These are phyloP conservation scores for Fusarium anguioides DNA, from an alignment of 2,329 filamentous ascomycete genomes.

Conservation along the genomic window DNA sequence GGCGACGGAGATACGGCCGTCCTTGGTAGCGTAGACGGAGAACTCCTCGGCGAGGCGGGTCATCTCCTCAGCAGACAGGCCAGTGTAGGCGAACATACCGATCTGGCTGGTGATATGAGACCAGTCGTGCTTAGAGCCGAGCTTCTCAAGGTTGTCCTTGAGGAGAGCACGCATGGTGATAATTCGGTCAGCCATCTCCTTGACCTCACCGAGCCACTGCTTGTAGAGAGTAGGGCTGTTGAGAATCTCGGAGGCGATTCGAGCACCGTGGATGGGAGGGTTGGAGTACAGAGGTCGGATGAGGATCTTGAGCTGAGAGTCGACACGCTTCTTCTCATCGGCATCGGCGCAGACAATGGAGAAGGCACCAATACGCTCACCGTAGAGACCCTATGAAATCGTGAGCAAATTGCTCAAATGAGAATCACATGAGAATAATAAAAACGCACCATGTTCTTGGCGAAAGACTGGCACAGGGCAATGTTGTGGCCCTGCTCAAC, in stretches of 20 bases:
- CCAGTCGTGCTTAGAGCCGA: slow-evolving; percentile 98
- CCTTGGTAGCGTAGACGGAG: slow-evolving; percentile 97
- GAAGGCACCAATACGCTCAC: slow-evolving; percentile 97
- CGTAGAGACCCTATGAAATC: slow-evolving; percentile 82
- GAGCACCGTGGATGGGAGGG: slow-evolving; percentile 95
- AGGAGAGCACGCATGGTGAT: slow-evolving; percentile 97
- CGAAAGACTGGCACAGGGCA: slow-evolving; percentile 91
- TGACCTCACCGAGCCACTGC: slow-evolving; percentile 97
- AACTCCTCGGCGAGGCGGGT: slow-evolving; percentile 90
- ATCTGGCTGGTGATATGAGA: slow-evolving; percentile 99
- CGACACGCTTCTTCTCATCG: slow-evolving; percentile 94
- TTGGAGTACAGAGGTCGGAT: slow-evolving; percentile 98
- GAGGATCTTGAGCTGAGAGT: slow-evolving; percentile 98
- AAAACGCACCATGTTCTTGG: slow-evolving; percentile 92
- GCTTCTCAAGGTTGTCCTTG: slow-evolving; percentile 93
- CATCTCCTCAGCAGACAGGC: slow-evolving; percentile 91
- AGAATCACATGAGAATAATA: neutral
- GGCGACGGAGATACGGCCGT: slow-evolving; percentile 86
- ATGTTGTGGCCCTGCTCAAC: slow-evolving; percentile 91
- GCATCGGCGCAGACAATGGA: slow-evolving; percentile 86
- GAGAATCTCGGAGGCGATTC: slow-evolving; percentile 91
- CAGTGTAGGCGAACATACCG: slow-evolving; percentile 99
- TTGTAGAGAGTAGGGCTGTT: slow-evolving; percentile 85
- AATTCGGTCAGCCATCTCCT: slow-evolving; percentile 99
- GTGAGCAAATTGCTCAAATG: slow-evolving; percentile 14